A percentile compares a stretch with the other conserved stretches of the same genome.
phyloP scores from a whole-genome alignment of 768 basidiomycete genomes.

The Phanerochaete carnosa region DNA sequence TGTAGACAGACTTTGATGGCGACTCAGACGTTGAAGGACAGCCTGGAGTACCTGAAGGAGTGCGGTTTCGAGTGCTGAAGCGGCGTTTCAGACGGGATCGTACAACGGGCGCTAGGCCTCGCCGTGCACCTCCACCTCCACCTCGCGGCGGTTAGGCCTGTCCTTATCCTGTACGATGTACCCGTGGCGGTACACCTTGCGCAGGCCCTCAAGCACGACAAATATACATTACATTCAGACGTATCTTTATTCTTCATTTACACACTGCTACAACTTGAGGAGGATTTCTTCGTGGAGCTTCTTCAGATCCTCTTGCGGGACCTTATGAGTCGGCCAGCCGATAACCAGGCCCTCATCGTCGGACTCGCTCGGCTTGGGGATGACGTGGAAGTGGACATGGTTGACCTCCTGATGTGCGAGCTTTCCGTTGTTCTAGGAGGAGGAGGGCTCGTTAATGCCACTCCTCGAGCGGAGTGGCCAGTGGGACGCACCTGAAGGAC shows the following conservation, averaged over 20 bases:
- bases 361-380: conserved; percentile 74
- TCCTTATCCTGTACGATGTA: conserved; percentile 21
- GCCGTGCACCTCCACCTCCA: conserved; percentile 16
- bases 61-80: no score
- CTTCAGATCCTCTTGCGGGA: conserved; percentile 64
- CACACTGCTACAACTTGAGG: conserved; percentile 39
- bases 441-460: not conserved
- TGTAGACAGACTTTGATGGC: no score
- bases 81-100: no score
- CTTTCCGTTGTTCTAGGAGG: conserved; percentile 62
- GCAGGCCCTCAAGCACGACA: no score
- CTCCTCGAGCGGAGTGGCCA: not conserved
- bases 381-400: conserved; percentile 93
- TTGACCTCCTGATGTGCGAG: conserved; percentile 60
- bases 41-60: no score
- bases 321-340: conserved; percentile 68
- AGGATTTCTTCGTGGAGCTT: conserved; percentile 57
- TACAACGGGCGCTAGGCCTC: no score
- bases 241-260: not conserved
- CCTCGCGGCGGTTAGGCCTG: conserved; percentile 23
- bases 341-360: conserved; percentile 75
- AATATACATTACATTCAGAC: not conserved
- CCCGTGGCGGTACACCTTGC: no score
- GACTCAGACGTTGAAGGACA: no score
- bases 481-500: conserved; percentile 57